Percentiles rank a stretch among this genome's conserved stretches.
phyloP scores from a whole-genome alignment of 129 eudicot species.

The Tagetes erecta region DNA sequence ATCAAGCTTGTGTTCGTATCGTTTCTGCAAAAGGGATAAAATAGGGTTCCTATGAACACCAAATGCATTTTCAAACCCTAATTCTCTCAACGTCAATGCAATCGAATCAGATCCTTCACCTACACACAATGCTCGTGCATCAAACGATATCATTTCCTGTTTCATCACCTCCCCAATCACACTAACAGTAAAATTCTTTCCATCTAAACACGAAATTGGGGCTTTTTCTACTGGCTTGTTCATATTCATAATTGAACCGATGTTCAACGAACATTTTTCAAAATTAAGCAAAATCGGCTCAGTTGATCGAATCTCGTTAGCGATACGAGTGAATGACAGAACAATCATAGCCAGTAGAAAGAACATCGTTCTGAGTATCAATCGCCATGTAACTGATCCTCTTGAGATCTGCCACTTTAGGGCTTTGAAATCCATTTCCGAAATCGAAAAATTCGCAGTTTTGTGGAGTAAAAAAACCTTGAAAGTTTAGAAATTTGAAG shows the following conservation, averaged over 20 bases:
- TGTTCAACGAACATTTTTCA: slow-evolving; percentile 49
- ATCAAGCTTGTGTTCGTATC: slow-evolving; percentile 60
- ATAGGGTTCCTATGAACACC: slow-evolving; percentile 59
- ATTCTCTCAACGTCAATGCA: slow-evolving; percentile 43
- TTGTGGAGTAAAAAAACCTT: background rate
- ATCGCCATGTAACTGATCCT: slow-evolving; percentile 64
- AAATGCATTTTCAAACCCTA: slow-evolving; percentile 53
- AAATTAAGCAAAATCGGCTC: slow-evolving; percentile 45
- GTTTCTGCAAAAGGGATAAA: slow-evolving; percentile 52
- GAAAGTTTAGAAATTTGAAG: slow-evolving; percentile 29
- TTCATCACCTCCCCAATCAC: slow-evolving; percentile 71
- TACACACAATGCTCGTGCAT: slow-evolving; percentile 61
- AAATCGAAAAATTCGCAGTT: background rate
- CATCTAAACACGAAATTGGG: slow-evolving; percentile 36
- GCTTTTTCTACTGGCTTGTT: slow-evolving; percentile 28
- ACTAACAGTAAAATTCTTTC: slow-evolving; percentile 46
- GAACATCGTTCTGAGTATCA: slow-evolving; percentile 54
- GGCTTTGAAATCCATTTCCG: slow-evolving; percentile 52
- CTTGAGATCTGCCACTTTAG: slow-evolving; percentile 67
- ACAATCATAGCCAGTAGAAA: slow-evolving; percentile 51
- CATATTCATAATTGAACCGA: slow-evolving; percentile 28
- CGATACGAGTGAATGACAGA: slow-evolving; percentile 54
- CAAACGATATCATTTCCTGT: slow-evolving; percentile 50
- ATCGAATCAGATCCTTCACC: slow-evolving; percentile 67
- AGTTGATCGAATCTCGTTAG: slow-evolving; percentile 37